Evolutionary conservation across 2,329 filamentous ascomycete genomes (phyloP).

Genomic region (Aspergillus sp.): DNA sequence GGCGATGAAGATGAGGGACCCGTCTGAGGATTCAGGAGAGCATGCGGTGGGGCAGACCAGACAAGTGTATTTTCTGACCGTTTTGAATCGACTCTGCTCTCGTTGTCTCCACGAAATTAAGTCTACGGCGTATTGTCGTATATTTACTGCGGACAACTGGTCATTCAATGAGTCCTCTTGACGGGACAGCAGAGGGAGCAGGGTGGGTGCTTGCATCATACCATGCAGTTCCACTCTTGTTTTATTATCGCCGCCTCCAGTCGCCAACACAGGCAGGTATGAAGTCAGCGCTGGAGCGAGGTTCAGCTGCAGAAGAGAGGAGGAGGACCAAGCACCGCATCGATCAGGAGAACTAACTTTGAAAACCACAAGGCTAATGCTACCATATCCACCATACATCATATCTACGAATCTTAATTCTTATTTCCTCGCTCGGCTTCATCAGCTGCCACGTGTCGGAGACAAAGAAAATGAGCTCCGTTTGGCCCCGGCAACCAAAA

Average conservation of each 20-base stretch:
- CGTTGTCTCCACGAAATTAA: background rate
- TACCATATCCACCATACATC: background rate
- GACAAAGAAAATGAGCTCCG: conserved; percentile 1
- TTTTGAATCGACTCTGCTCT: background rate
- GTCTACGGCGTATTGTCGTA: too few species aligned
- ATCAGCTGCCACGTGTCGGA: conserved; percentile 12
- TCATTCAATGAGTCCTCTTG: background rate
- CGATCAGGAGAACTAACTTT: background rate
- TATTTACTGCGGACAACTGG: background rate
- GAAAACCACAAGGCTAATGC: too few species aligned
- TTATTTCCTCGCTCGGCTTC: background rate
- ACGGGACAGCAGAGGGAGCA: background rate
- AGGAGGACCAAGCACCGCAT: background rate
- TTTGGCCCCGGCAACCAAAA: conserved; percentile 2
- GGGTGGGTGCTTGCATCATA: conserved; percentile 5
- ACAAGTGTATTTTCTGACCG: background rate
- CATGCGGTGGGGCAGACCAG: conserved; percentile 8
- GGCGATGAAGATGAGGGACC: background rate
- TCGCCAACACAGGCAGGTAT: background rate
- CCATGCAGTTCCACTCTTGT: background rate
- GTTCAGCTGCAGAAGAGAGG: background rate
- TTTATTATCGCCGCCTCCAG: background rate
- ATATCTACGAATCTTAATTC: background rate
- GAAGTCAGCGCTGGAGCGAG: background rate
- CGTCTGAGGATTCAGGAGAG: too few species aligned